Conservation (phyloP, 179 eudicot species). For the Corrigiola litoralis region DNA sequence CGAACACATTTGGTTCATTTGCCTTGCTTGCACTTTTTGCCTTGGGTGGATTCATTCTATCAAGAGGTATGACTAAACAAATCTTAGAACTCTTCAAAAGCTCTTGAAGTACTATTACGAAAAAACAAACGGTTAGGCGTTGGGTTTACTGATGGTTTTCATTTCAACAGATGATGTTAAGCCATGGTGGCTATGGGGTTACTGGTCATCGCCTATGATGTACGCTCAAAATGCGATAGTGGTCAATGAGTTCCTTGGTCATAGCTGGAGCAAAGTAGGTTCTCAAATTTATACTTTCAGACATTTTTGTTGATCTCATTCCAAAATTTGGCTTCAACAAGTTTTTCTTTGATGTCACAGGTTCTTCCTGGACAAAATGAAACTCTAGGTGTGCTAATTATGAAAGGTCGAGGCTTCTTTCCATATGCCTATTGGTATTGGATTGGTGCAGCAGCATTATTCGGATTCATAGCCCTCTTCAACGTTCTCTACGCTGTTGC, state of each 20-base stretch:
- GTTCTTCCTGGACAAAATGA: conserved; percentile 15
- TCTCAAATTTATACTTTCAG: not conserved
- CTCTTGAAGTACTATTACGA: not conserved
- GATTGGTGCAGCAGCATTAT: conserved; percentile 47
- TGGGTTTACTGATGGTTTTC: not conserved
- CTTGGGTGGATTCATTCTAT: conserved; percentile 50
- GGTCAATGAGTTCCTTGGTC: conserved; percentile 57
- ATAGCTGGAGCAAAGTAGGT: conserved; percentile 50
- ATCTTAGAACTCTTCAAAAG: not conserved
- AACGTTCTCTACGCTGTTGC: conserved; percentile 31
- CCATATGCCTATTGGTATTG: conserved; percentile 58
- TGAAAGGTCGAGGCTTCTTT: conserved; percentile 38
- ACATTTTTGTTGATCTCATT: not conserved
- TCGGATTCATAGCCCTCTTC: conserved; percentile 35
- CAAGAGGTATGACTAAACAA: conserved; percentile 35
- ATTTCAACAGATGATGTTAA: conserved; percentile 36
- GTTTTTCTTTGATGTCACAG: conserved; percentile 14
- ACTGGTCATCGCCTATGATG: conserved; percentile 61
- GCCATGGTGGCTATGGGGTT: conserved; percentile 70
- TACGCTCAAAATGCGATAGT: conserved; percentile 50
- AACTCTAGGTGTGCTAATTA: conserved; percentile 30
- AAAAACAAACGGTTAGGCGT: too few relatives aligned
- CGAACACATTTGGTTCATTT: conserved; percentile 59
- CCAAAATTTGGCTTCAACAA: not conserved
- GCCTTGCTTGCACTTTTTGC: conserved; percentile 39